Conservation (phyloP, 1,139 yeast species). For the Wickerhamiella infanticola region DNA sequence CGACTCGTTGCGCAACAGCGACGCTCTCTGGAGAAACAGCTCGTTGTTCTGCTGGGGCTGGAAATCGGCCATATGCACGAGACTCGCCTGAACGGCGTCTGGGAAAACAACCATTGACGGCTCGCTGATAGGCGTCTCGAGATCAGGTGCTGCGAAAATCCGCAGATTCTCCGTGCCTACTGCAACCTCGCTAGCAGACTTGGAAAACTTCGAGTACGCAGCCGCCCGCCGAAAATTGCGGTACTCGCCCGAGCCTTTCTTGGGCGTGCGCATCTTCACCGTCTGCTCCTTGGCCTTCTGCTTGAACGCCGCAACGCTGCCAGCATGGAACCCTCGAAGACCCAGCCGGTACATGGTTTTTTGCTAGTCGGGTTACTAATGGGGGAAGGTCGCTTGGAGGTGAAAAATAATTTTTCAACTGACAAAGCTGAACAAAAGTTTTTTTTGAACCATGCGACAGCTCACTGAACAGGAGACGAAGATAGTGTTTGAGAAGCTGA, state of each 20-base stretch:
- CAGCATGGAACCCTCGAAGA: slow-evolving; percentile 5
- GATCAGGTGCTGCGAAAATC: slow-evolving; percentile 2
- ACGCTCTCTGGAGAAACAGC: slow-evolving; percentile 32
- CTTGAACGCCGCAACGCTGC: slow-evolving; percentile 13
- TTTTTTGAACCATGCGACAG: slow-evolving; percentile 53
- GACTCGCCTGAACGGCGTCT: slow-evolving; percentile 12
- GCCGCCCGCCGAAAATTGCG: slow-evolving; percentile 20
- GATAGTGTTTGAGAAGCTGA: slow-evolving; percentile 88
- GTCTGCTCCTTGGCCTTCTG: slow-evolving; percentile 10
- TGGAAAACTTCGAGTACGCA: slow-evolving; percentile 17
- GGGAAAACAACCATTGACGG: slow-evolving; percentile 12
- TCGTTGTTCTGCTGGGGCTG: slow-evolving; percentile 39
- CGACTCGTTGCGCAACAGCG: slow-evolving; percentile 28
- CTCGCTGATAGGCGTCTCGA: slow-evolving; percentile 1
- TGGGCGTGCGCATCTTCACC: slow-evolving; percentile 20
- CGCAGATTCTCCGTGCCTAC: slow-evolving; percentile 5
- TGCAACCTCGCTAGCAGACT: slow-evolving; percentile 16
- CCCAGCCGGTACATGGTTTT: background rate
- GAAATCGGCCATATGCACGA: slow-evolving; percentile 31
- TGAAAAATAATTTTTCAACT: background rate
- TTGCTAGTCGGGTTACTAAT: background rate
- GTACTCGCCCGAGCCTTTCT: slow-evolving; percentile 19
- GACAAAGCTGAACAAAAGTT: background rate
- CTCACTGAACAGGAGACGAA: slow-evolving; percentile 95
- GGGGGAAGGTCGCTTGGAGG: too few species aligned